These are phyloP conservation scores for Bryoerythrophyllum caledonicum DNA, from an alignment of 225 moss, liverwort and hornwort genomes.

Conservation along the genomic window DNA sequence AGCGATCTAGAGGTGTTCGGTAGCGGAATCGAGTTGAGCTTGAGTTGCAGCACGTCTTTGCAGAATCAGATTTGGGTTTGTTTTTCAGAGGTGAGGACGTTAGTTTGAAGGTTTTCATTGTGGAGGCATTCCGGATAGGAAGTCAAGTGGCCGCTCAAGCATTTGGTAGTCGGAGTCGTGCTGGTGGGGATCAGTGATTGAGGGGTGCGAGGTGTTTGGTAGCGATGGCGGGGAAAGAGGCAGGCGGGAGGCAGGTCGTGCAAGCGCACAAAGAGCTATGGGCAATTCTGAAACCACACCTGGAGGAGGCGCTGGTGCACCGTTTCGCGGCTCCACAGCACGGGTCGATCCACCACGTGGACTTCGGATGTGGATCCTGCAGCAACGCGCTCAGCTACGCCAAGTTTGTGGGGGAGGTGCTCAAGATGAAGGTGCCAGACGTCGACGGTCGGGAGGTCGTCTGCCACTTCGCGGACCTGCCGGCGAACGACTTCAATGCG, in stretches of 20 bases:
- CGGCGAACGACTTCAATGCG: constrained; percentile 58
- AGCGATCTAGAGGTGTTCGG: no score
- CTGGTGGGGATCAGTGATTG: no score
- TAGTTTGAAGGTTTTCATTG: no score
- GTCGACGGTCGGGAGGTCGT: constrained; percentile 13
- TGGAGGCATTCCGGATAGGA: no score
- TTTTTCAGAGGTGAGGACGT: no score
- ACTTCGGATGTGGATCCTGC: constrained; percentile 40
- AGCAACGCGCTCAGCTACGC: constrained; percentile 19
- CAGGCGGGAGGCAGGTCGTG: neutral
- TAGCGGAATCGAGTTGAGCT: no score
- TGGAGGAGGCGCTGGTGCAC: constrained; percentile 25
- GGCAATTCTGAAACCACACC: constrained; percentile 16
- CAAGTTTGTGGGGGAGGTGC: constrained; percentile 20
- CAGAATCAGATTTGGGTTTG: no score
- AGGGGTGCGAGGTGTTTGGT: no score
- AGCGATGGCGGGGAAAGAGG: neutral
- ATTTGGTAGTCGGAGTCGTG: no score
- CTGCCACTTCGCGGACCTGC: constrained; percentile 60
- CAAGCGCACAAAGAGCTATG: neutral
- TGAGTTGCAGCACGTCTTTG: no score
- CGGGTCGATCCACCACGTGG: constrained; percentile 29
- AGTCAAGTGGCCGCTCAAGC: no score
- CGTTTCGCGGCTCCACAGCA: constrained; percentile 23
- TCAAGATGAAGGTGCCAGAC: constrained; percentile 20